Evolutionary conservation across 371 early-diverging fungal species (phyloP).

Genomic region (Mortierella sp.): DNA sequence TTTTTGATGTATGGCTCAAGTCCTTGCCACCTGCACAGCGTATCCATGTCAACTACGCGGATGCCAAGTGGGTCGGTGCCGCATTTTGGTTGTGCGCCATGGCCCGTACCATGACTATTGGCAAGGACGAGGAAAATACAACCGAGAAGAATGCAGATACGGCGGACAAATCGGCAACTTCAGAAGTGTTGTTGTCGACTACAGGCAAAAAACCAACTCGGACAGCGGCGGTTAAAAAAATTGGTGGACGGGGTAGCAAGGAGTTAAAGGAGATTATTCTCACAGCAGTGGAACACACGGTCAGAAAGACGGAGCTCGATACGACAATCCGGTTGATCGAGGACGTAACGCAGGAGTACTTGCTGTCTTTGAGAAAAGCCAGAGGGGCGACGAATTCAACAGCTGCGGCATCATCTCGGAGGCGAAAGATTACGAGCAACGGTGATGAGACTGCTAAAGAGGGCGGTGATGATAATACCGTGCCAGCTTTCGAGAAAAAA

Average conservation of each 20-base stretch:
- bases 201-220: neutral
- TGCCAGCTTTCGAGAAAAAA: neutral
- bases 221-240: conserved; percentile 17
- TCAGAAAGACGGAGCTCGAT: conserved; percentile 41
- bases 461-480: neutral
- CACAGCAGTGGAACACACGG: conserved; percentile 27
- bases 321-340: conserved; percentile 40
- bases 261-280: conserved; percentile 42
- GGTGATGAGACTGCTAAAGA: neutral
- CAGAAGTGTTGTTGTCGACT: too few species aligned
- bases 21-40: conserved; percentile 42
- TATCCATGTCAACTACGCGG: conserved; percentile 30
- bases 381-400: conserved; percentile 2
- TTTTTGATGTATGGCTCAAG: conserved; percentile 27
- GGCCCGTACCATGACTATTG: conserved; percentile 28
- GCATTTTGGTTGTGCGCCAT: conserved; percentile 53
- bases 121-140: conserved; percentile 5
- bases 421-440: neutral
- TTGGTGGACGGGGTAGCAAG: conserved; percentile 45
- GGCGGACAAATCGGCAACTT: too few species aligned
- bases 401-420: neutral
- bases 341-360: conserved; percentile 12
- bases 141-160: neutral
- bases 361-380: conserved; percentile 22
- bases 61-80: conserved; percentile 45